Evolutionary conservation across 768 basidiomycete species (phyloP), one percentile per base, ranked within the genome.

Genomic region (Myochromella boudieri): DNA sequence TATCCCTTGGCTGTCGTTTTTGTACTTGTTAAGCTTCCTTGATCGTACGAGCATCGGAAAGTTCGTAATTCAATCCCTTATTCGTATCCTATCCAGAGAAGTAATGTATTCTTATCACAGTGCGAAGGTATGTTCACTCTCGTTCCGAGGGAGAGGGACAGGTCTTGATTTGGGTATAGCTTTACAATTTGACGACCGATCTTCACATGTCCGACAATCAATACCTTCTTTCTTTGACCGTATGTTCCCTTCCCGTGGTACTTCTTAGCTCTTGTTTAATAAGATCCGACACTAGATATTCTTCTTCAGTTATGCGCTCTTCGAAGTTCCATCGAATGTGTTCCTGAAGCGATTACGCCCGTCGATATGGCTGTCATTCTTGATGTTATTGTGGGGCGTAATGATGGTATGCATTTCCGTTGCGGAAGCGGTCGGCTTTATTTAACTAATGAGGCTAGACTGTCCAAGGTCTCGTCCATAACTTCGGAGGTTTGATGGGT

Each of bases 251-350:
- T 44, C 27, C 5, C 22, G 21, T 62, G 56, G 65, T 60, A 12
- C 12, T 26, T 1, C 25, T 38, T 15, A 39, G 31, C 39, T 22
- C 36, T 20, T 24, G 20, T 20, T 26, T 45, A 47, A 32, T 33
- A 24, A 27, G 11, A 3, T 31, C 24, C n/a, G 9, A 28, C 37
- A 43, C 25, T 18, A 55, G 68, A 66, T 70, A 38, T 71, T 80
- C 55, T 80, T 80, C 63, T 78, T 82, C 66, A 74, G 82, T 42
- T 89, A 91, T 57, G 74, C 84, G 2, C 58, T 87, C 21, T 90
- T 90, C 50, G 85, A 89, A 74, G 83, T 87, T 22, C 87, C 88
- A 2, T 85, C 83, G 11, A 87, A 88, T 50, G 65, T 87, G 2
- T 81, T 86, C 60, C 66, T 88, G 41, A 87, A 87, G 60, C 78